Evolutionary conservation across 108 stramenopile genomes (phyloP).

Genomic region (Schizochytrium sp.): DNA sequence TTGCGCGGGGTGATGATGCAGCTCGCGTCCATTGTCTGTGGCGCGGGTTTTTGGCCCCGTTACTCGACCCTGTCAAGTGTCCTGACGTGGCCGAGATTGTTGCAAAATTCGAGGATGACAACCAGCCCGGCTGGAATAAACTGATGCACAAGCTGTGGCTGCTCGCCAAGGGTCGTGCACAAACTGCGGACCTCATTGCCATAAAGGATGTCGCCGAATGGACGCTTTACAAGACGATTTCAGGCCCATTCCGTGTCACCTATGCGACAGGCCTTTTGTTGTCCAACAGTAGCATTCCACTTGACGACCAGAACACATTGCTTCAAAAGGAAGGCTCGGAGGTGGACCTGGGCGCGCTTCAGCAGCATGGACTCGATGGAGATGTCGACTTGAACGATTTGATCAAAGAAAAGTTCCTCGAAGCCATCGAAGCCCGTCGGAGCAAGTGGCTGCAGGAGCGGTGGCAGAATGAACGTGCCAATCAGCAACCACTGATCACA

Average conservation of each 20-base stretch:
- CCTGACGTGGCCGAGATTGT: neutral
- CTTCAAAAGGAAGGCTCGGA: neutral
- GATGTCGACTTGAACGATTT: neutral
- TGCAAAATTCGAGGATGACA: neutral
- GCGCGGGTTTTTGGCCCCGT: neutral
- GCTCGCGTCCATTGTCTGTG: neutral
- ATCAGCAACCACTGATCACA: too few relatives aligned
- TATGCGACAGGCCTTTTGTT: neutral
- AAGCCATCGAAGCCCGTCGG: neutral
- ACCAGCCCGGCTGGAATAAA: neutral
- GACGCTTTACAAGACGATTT: neutral
- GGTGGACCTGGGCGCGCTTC: neutral
- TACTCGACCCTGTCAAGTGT: neutral
- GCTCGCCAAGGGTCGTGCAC: constrained; percentile 9
- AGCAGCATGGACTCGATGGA: neutral
- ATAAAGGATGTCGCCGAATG: neutral
- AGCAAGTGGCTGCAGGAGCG: too few relatives aligned
- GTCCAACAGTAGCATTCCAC: neutral
- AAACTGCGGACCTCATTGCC: neutral
- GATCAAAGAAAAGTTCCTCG: neutral
- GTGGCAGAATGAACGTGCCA: too few relatives aligned
- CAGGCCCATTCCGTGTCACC: neutral
- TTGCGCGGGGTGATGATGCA: neutral
- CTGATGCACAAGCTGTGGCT: neutral
- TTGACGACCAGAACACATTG: neutral